Evolutionary conservation across 2,329 filamentous ascomycete species (phyloP), one percentile per base, ranked within the genome.

Genomic region (Tolypocladium guangdongense): DNA sequence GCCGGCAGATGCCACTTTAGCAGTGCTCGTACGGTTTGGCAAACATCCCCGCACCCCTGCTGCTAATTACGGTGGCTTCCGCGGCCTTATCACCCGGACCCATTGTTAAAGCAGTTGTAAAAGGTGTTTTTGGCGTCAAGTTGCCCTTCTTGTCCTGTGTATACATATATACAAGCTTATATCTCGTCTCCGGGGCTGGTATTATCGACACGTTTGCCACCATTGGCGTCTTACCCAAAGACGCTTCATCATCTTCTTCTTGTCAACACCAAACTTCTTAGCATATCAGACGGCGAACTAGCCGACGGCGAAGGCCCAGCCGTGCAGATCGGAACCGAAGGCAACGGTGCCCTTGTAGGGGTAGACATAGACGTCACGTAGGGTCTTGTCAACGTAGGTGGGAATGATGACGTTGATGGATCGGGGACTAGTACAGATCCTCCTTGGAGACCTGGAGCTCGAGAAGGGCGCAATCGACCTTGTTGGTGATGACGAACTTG

Each of bases 201-300:
- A 85, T 71, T 74, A 87, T 80, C 58, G 71, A 75, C 54, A 81
- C 74, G 50, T 77, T 71, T 3, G 72, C 65, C 39, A 80, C n/a
- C n/a, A n/a, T n/a, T n/a, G n/a, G n/a, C n/a, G n/a, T n/a, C 83
- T 74, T 77, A 89, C 86, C 93, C 93, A 99, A 65, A 99, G 90
- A 86, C 93, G 90, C 82, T 96, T 90, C 88, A 97, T 96, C 93
- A 99, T 96, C 90, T 97, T 97, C 80, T 86, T 87, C 77, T 91
- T 91, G 86, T 99, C 92, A 67, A 99, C 93, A 87, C 93, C 93
- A 69, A 99, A 99, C 81, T 99, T 99, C 90, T 97, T 97, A 77
- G 92, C 88, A 76, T 99, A 99, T 69, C 87, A 85, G 71, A 83
- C 75, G 66, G 93, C 93, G 77, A 99, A 99, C 78, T 99, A 93